Base-by-base conservation (phyloP, 306 rosid genomes). In the Castanopsis chinensis region DNA sequence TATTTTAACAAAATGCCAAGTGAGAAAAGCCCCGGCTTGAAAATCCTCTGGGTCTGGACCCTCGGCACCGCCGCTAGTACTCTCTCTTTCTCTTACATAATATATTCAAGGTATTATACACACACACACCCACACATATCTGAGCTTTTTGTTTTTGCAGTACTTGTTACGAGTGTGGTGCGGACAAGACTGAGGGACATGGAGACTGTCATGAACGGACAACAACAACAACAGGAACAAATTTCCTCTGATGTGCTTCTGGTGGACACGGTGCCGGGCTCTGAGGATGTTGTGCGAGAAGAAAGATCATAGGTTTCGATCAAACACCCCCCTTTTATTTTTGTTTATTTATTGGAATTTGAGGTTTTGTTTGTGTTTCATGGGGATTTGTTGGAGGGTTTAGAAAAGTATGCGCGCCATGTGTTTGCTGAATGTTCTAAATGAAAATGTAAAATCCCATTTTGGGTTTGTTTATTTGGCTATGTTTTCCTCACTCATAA, bases 41-140 rank as follows among this genome's bases (percentile, higher is more conserved):
- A 90, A 85, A 90, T 93, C 83, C 92, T 93, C 21, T 93, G 98
- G 98, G 1, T 93, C 23, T 93, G 93, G 98, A 88, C 98, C 70
- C 80, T 93, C 11, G 98, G 95, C 88, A 93, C 98, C 19, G 98
- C 98, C 59, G 97, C 95, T 23, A 78, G 91, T 85, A 84, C 55
- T 11, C 81, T 69, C 56, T 71, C 74, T 27, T 27, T 5, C 33
- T 7, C 9, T 17, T 28, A 76, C 56, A 41, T 19, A 41, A 41
- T 41, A 41, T 41, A 41, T 41, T 41, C 45, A 41, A 0, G 45
- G 45, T 41, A 11, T 41, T 41, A 55, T 59, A 32, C 28, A 2
- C 23, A 1, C 32, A 55, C 9, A 10, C 18, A 15, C 49, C 2
- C 5, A n/a, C 41, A 12, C 4, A 5, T n/a, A 4, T n/a, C 12